These are phyloP conservation scores for Leptodontidium sp. DNA, from an alignment of 2,329 filamentous ascomycete genomes.

Conservation along the genomic window DNA sequence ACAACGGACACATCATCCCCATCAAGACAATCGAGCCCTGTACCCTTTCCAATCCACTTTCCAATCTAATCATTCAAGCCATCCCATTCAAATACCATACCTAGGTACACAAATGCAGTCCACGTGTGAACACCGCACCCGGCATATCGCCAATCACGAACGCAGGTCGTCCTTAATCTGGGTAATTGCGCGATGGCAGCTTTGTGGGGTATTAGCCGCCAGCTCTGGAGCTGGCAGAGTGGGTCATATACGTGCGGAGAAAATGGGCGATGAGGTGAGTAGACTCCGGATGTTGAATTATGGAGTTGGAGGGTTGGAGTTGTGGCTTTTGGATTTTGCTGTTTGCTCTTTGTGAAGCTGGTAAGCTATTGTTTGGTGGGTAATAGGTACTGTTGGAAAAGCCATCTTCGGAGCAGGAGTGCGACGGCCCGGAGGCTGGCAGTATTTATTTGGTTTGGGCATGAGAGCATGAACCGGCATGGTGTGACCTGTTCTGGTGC, in stretches of 20 bases:
- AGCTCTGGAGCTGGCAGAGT: neutral
- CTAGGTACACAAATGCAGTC: neutral
- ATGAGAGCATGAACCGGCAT: too few relatives aligned
- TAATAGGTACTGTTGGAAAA: neutral
- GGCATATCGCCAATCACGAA: constrained; percentile 2
- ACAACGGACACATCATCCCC: neutral
- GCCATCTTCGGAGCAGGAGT: neutral
- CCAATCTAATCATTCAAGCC: too few relatives aligned
- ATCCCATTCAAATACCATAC: too few relatives aligned
- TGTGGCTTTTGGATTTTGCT: neutral
- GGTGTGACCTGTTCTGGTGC: too few relatives aligned
- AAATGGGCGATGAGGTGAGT: neutral
- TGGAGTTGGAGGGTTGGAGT: neutral
- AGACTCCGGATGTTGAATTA: too few relatives aligned
- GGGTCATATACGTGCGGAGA: neutral
- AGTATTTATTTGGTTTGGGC: neutral
- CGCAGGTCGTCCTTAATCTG: neutral
- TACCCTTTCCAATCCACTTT: neutral
- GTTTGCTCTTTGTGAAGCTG: too few relatives aligned
- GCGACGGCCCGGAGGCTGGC: constrained; percentile 3
- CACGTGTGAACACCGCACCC: neutral
- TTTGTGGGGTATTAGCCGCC: constrained; percentile 12
- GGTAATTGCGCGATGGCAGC: neutral
- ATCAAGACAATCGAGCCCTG: neutral
- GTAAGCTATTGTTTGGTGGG: too few relatives aligned